Conservation (phyloP, 768 basidiomycete species). For the Amylocystis lapponica region DNA sequence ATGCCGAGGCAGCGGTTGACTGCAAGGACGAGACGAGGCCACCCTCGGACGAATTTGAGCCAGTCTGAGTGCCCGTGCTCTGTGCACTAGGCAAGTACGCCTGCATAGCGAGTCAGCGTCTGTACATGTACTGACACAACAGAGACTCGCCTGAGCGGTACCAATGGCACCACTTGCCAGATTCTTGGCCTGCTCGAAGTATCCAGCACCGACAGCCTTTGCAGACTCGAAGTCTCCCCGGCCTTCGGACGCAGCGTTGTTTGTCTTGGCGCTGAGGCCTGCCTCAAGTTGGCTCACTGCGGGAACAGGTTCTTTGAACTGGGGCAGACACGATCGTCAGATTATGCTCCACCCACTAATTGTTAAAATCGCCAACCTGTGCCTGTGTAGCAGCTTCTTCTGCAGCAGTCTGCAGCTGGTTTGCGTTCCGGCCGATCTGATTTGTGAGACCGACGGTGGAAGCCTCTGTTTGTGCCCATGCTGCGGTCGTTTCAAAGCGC, state of each 20-base stretch:
- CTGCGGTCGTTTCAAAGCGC: conserved; percentile 49
- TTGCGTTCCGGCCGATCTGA: conserved; percentile 43
- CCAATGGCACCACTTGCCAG: conserved; percentile 37
- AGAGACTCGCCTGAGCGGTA: conserved; percentile 38
- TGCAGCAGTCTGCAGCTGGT: conserved; percentile 40
- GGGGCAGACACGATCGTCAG: not conserved
- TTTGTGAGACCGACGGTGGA: conserved; percentile 34
- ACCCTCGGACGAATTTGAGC: conserved; percentile 1
- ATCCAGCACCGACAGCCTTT: conserved; percentile 40
- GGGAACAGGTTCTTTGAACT: conserved; percentile 16
- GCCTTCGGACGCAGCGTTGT: conserved; percentile 53
- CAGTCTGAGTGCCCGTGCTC: conserved; percentile 1
- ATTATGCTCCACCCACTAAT: not conserved
- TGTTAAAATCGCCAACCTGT: conserved; percentile 32
- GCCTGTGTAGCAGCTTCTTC: conserved; percentile 47
- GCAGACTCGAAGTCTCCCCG: conserved; percentile 42
- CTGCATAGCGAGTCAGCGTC: too few species aligned
- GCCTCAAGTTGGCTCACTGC: conserved; percentile 26
- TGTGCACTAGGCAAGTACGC: conserved; percentile 15
- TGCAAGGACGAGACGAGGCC: conserved; percentile 27
- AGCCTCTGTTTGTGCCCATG: conserved; percentile 44
- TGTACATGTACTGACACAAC: too few species aligned
- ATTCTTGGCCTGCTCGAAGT: conserved; percentile 51
- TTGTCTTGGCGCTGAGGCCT: conserved; percentile 32
- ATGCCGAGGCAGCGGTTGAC: conserved; percentile 27